Base-by-base conservation (phyloP, 2,329 filamentous ascomycete genomes). In the Phoma sp. region DNA sequence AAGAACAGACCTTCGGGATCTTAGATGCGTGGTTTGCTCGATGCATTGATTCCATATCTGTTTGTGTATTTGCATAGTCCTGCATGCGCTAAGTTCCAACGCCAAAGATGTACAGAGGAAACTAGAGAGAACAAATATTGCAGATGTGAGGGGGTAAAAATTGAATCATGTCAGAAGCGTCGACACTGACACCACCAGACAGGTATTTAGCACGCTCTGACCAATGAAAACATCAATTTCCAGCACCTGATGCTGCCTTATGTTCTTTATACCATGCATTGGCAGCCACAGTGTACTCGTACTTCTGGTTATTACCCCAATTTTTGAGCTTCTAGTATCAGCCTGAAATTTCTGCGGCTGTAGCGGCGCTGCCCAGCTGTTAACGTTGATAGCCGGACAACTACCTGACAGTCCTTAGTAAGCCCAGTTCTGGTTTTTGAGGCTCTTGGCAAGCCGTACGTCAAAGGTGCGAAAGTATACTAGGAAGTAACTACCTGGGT, bases 401-500 rank as follows among this genome's bases (percentile, higher is more conserved):
- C 65, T 63, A 7, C 65, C 61, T 1, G 53, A 36, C 18, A 54
- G 56, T 4, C 65, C 65, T 15, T 67, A 52, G 65, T 66, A 14
- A 67, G 61, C 26, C 65, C 65, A 21, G 66, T 38, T 11, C 63
- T 40, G 43, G 66, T 60, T 51, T 51, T 66, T 66, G 4, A 59
- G 57, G 26, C 50, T 52, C 11, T 53, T 36, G 5, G 74, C 65
- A 1, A 67, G 53, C 39, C 67, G 62, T 3, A 54, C 57, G 38
- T 59, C 49, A 4, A 25, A 60, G 12, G 68, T 49, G 21, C 61
- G 69, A 66, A 78, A 78, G 64, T 78, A 78, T 14, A 78, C 66
- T 21, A 78, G 47, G 43, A 77, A 72, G n/a, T n/a, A n/a, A n/a
- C n/a, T n/a, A n/a, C n/a, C 38, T 73, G 68, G 61, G 76, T 78